A percentile compares a stretch with the other conserved stretches of the same genome.
phyloP scores from a whole-genome alignment of 2,329 filamentous ascomycete genomes.

The Chaetoscypha palmicola region DNA sequence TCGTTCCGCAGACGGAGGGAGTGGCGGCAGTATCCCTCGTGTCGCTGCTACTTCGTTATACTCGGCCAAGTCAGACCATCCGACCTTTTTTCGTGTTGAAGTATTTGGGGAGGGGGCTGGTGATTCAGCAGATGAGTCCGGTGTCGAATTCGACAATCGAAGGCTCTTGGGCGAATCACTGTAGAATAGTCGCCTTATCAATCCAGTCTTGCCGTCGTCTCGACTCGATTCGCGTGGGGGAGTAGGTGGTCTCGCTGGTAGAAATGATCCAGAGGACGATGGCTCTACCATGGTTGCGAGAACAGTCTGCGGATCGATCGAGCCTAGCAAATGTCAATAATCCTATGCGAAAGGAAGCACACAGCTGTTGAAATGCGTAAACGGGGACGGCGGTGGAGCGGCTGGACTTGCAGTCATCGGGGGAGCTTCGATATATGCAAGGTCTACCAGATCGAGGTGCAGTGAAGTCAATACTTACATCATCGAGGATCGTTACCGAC shows the following conservation, averaged over 20 bases:
- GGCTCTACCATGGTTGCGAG: constrained; percentile 30
- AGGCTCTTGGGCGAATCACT: constrained; percentile 19
- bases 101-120: constrained; percentile 6
- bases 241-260: constrained; percentile 57
- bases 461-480: no score
- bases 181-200: constrained; percentile 29
- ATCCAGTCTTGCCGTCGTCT: constrained; percentile 31
- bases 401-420: no score
- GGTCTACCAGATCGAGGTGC: no score
- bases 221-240: constrained; percentile 44
- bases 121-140: constrained; percentile 32
- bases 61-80: constrained; percentile 51
- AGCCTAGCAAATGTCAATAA: background rate
- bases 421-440: no score
- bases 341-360: no score
- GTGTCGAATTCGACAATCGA: constrained; percentile 18
- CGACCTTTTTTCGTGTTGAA: constrained; percentile 46
- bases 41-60: constrained; percentile 41
- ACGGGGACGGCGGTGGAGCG: no score
- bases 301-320: background rate
- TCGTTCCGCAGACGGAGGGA: constrained; percentile 33
- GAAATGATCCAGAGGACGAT: constrained; percentile 38
- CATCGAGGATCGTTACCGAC: no score
- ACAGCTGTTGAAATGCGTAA: no score
- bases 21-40: constrained; percentile 6